Conservation (phyloP, 805 yeast species). For the Saturnispora ahearnii region DNA sequence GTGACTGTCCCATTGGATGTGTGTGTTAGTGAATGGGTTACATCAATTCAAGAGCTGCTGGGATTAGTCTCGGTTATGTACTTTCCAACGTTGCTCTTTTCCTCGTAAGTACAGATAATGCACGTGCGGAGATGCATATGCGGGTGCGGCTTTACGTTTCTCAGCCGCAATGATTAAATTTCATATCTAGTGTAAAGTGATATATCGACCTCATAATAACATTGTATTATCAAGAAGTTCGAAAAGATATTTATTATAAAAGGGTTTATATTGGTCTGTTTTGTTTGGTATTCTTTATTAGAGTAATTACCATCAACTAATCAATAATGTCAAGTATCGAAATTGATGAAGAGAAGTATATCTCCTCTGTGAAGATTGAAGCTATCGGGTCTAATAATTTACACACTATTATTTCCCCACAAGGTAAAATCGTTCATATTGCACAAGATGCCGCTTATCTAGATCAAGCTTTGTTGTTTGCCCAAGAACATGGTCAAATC, state of each 20-base stretch:
- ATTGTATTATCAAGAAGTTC: no score
- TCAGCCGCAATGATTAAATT: background rate
- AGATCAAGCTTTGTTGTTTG: constrained; percentile 11
- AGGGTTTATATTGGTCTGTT: background rate
- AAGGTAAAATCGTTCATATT: constrained; percentile 11
- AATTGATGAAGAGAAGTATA: constrained; percentile 7
- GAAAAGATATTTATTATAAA: background rate
- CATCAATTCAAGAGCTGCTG: background rate
- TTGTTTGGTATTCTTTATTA: background rate
- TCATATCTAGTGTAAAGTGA: background rate
- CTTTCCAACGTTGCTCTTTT: background rate
- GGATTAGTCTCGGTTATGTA: background rate
- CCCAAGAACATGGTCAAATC: constrained; percentile 9
- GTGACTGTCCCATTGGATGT: constrained; percentile 17
- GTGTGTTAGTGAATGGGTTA: no score
- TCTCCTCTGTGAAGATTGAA: background rate
- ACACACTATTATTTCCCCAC: constrained; percentile 11
- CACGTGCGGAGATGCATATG: background rate
- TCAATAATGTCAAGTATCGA: background rate
- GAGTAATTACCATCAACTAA: background rate
- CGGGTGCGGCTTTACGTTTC: background rate
- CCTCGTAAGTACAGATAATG: background rate
- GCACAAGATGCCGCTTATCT: constrained; percentile 12
- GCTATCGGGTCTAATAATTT: constrained; percentile 7
- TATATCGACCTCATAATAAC: no score